A percentile compares a stretch with the other conserved stretches of the same genome.
These are phyloP conservation scores for Mycotypha africana DNA, from an alignment of 371 early-diverging fungal genomes.

Conservation along the genomic window DNA sequence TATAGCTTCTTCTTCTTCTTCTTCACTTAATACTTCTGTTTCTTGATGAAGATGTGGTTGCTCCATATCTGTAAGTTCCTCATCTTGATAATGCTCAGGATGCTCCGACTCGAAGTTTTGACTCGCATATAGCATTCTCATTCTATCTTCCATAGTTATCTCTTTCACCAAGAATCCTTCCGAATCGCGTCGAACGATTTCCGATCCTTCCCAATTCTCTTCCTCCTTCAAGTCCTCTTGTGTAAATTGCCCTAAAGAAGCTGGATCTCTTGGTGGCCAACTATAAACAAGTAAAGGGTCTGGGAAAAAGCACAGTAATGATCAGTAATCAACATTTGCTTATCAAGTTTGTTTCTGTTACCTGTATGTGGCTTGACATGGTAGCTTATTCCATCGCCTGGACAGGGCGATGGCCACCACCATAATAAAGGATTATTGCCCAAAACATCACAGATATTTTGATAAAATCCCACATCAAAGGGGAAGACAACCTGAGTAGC, in stretches of 20 bases:
- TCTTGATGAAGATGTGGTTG: too few species aligned
- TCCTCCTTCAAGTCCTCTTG: slow-evolving; percentile 4
- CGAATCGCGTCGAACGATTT: slow-evolving; percentile 44
- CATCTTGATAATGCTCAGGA: too few species aligned
- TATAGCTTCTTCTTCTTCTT: too few species aligned
- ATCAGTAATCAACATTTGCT: too few species aligned
- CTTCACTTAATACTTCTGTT: too few species aligned
- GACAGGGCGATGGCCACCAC: slow-evolving; percentile 57
- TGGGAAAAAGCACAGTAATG: too few species aligned
- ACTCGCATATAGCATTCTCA: slow-evolving; percentile 14
- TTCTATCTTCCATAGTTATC: slow-evolving; percentile 32
- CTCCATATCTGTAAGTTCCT: too few species aligned
- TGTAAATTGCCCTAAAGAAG: slow-evolving; percentile 13
- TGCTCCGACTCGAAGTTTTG: too few species aligned
- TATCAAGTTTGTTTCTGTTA: too few species aligned
- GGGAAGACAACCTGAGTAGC: slow-evolving; percentile 65
- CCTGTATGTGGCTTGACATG: slow-evolving; percentile 38
- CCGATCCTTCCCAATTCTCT: background rate
- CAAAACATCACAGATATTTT: slow-evolving; percentile 78
- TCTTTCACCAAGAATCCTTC: slow-evolving; percentile 47
- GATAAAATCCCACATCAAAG: slow-evolving; percentile 84
- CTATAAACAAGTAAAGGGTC: slow-evolving; percentile 18
- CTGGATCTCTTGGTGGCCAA: slow-evolving; percentile 29
- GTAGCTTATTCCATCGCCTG: slow-evolving; percentile 76
- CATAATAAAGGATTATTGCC: slow-evolving; percentile 64